Base-by-base conservation (phyloP, 768 basidiomycete genomes). In the Polyporus arcularius region DNA sequence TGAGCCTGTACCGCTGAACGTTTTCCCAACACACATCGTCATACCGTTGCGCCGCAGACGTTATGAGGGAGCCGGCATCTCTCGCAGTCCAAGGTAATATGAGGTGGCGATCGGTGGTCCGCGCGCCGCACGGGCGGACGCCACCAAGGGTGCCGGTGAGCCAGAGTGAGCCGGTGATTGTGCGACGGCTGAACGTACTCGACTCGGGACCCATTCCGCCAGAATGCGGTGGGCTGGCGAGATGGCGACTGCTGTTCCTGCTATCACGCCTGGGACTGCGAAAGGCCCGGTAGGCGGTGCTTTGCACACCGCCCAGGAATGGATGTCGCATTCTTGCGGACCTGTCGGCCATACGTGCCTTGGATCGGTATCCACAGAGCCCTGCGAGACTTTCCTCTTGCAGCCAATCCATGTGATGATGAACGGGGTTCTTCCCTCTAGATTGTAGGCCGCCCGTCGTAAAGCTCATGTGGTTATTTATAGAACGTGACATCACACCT, bases 401-500 rank as follows among this genome's bases (percentile, higher is more conserved):
- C 28, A 21, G 61, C 9, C 39, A 40, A 26, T 57, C 11, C 61
- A 64, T 64, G 58, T 64, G 58, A 57, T 60, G 56, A 62, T 62
- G 56, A 39, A 30, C 15, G 51, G 11, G 30, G 9, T 30, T 14
- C 56, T 57, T 28, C 40, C 39, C 50, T 35, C 35, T 35, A 35
- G 35, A 51, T 41, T 43, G 30, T 45, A 38, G 39, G 9, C 26
- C 39, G 55, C 53, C 52, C 45, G 55, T 54, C 31, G 56, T 35
- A 53, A 54, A 45, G 30, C 18, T 35, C 35, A 35, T 35, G 35
- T 35, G 35, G 6, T 35, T 57, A 58, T 53, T 53, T 30, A 39
- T 63, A 63, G 62, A 8, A 3, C 46, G 63, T 64, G 59, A 60
- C 56, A 56, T 64, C 55, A 64, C 43, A 38, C 32, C 57, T 47